Percentiles rank a stretch among this genome's conserved stretches.
phyloP scores from a whole-genome alignment of 768 basidiomycete species.

The Lactarius hatsudake region DNA sequence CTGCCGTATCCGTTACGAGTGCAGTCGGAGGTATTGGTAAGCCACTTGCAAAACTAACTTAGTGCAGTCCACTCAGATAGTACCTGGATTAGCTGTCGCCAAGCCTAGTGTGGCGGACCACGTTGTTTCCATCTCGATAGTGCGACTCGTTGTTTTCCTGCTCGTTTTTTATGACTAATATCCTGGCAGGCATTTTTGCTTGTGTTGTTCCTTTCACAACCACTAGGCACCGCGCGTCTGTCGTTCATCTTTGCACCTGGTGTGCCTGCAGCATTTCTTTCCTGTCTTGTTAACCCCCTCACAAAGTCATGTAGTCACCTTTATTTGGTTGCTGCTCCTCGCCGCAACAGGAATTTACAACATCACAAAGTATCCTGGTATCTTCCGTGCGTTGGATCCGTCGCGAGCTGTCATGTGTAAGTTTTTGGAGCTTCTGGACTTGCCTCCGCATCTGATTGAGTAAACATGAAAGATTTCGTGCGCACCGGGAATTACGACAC shows the following conservation, averaged over 20 bases:
- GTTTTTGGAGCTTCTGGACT: constrained; percentile 23
- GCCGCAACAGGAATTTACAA: constrained; percentile 54
- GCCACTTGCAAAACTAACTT: background rate
- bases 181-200: constrained; percentile 48
- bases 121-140: constrained; percentile 58
- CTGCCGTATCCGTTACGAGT: constrained; percentile 66
- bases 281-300: background rate
- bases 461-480: constrained; percentile 51
- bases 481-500: constrained; percentile 59
- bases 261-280: constrained; percentile 30
- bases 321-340: constrained; percentile 54
- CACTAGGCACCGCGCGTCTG: constrained; percentile 55
- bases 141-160: constrained; percentile 30
- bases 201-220: constrained; percentile 56
- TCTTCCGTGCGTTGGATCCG: too few relatives aligned
- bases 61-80: background rate
- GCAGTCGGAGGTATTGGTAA: constrained; percentile 58
- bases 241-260: constrained; percentile 54
- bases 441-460: background rate
- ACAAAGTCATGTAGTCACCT: constrained; percentile 41
- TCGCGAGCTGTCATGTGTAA: too few relatives aligned
- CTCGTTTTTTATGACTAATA: background rate
- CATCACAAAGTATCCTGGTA: too few relatives aligned
- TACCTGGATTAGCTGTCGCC: constrained; percentile 43
- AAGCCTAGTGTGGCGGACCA: constrained; percentile 45